Conservation (phyloP, 2,329 filamentous ascomycete species). For the Nannizziopsis arthrosporioides region DNA sequence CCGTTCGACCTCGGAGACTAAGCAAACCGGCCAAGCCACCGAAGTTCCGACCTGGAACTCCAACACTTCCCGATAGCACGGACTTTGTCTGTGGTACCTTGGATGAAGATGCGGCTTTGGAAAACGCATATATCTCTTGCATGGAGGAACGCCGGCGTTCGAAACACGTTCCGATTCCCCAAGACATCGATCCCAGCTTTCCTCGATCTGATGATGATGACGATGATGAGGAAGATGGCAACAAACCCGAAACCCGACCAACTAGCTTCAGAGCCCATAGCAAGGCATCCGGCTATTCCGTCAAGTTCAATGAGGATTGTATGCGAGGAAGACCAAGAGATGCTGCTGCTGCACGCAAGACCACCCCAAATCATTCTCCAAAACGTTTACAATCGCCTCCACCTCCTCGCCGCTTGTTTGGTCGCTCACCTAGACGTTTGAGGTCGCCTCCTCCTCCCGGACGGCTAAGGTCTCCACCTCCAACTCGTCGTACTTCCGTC, state of each 20-base stretch:
- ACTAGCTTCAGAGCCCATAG: neutral
- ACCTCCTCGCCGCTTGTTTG: conserved; percentile 46
- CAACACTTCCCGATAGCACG: conserved; percentile 88
- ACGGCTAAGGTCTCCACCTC: conserved; percentile 39
- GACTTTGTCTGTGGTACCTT: conserved; percentile 98
- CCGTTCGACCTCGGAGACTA: conserved; percentile 20
- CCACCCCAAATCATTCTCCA: conserved; percentile 48
- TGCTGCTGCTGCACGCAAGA: conserved; percentile 16
- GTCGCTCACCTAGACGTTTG: conserved; percentile 57
- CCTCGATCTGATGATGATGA: conserved; percentile 87
- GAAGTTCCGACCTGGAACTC: conserved; percentile 55
- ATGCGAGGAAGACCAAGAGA: conserved; percentile 33
- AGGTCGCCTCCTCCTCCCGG: conserved; percentile 59
- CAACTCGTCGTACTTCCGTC: conserved; percentile 33
- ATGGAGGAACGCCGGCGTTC: conserved; percentile 68
- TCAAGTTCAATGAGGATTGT: conserved; percentile 44
- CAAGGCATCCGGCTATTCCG: neutral
- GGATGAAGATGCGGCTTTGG: conserved; percentile 88
- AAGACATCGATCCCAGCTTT: conserved; percentile 96
- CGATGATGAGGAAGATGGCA: conserved; percentile 59
- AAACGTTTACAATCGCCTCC: conserved; percentile 43
- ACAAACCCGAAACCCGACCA: conserved; percentile 36
- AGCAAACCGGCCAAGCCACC: conserved; percentile 33
- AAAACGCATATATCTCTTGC: conserved; percentile 81
- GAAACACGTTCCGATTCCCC: conserved; percentile 74